These are phyloP conservation scores for Penicillium rolfsii DNA, from an alignment of 2,329 filamentous ascomycete genomes.

Conservation along the genomic window DNA sequence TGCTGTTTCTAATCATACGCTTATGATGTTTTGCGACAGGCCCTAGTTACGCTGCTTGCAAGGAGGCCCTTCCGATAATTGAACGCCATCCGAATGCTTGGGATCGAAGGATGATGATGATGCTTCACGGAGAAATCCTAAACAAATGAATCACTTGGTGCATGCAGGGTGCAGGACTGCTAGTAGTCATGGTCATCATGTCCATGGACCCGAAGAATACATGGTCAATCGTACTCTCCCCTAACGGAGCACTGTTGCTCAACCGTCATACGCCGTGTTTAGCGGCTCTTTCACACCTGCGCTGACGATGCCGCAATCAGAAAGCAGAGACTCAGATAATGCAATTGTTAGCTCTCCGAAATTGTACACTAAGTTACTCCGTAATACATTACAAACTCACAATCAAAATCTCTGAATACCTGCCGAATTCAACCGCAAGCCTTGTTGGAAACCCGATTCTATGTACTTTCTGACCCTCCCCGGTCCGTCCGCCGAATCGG, in stretches of 20 bases:
- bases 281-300: not conserved
- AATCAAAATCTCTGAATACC: not conserved
- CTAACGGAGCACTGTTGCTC: not conserved
- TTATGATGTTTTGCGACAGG: not conserved
- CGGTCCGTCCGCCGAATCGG: not conserved
- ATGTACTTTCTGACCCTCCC: not conserved
- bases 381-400: not conserved
- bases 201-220: not conserved
- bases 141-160: not conserved
- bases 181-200: not conserved
- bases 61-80: constrained; percentile 6
- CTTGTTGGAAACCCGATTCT: not conserved
- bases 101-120: not conserved
- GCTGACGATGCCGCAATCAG: not conserved
- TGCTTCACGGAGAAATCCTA: not conserved
- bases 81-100: not conserved
- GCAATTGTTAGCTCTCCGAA: not conserved
- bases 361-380: not conserved
- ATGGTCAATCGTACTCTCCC: not conserved
- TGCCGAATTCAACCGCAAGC: not conserved
- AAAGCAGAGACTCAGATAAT: not conserved
- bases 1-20: not conserved
- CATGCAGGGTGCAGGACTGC: not conserved
- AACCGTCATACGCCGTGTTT: not conserved
- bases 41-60: not conserved